phyloP scores from a whole-genome alignment of 2,329 filamentous ascomycete species.

The Sporothrix curviconia region DNA sequence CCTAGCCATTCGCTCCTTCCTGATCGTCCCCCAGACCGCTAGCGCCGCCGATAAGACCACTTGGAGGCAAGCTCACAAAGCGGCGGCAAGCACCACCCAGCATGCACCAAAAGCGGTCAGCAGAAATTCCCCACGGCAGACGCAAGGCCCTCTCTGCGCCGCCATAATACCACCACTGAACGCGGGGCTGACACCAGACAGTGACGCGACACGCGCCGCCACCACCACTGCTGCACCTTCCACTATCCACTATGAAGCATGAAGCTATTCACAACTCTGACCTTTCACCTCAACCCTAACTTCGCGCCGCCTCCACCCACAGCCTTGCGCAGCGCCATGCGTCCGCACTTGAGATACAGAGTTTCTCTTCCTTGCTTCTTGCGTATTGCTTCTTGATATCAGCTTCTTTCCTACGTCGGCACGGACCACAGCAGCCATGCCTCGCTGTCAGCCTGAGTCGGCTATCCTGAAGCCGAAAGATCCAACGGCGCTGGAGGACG shows the following conservation, averaged over 20 bases:
- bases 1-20: background rate
- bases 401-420: background rate
- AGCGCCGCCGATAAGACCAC: background rate
- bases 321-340: background rate
- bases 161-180: background rate
- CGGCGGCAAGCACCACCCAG: background rate
- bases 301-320: too few relatives aligned
- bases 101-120: slow-evolving; percentile 9
- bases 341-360: background rate
- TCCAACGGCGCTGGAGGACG: slow-evolving; percentile 32
- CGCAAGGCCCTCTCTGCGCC: background rate
- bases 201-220: background rate
- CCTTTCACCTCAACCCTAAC: too few relatives aligned
- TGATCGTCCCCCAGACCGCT: background rate
- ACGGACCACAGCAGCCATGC: background rate
- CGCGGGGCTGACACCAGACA: background rate
- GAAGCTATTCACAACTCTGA: background rate
- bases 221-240: background rate
- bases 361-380: background rate
- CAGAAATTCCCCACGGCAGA: background rate
- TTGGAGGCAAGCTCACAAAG: background rate
- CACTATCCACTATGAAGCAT: background rate
- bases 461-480: slow-evolving; percentile 30
- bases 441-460: slow-evolving; percentile 9
- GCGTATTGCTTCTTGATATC: background rate